Conservation (phyloP, 2,329 filamentous ascomycete genomes). For the Bipolaris cookei region DNA sequence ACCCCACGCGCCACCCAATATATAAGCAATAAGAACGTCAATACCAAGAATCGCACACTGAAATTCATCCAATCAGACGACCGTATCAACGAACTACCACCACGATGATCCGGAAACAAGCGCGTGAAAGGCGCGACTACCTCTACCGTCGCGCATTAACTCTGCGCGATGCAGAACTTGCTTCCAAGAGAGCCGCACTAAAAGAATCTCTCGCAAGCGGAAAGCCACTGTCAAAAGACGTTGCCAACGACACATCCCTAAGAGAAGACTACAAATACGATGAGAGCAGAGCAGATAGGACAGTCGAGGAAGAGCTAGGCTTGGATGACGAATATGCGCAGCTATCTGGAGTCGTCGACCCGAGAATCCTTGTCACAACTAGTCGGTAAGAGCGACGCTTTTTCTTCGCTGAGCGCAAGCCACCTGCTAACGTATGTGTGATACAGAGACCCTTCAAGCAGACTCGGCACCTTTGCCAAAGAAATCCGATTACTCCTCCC, state of each 20-base stretch:
- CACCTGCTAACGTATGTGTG: background rate
- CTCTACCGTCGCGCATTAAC: conserved; percentile 81
- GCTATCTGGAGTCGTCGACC: conserved; percentile 89
- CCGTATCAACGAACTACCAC: background rate
- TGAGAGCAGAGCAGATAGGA: conserved; percentile 75
- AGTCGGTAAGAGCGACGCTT: conserved; percentile 51
- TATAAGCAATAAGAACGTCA: background rate
- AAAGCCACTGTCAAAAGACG: conserved; percentile 78
- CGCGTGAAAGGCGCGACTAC: conserved; percentile 81
- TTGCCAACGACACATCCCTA: conserved; percentile 84
- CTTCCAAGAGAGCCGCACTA: conserved; percentile 86
- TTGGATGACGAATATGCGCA: conserved; percentile 90
- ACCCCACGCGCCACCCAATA: background rate
- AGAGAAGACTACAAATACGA: conserved; percentile 93
- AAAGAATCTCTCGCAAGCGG: conserved; percentile 87
- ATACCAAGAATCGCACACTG: background rate
- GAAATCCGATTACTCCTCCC: conserved; percentile 85
- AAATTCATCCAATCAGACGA: background rate
- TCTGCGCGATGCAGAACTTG: conserved; percentile 80
- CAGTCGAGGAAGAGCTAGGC: conserved; percentile 71
- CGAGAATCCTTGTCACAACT: conserved; percentile 87
- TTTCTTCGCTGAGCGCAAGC: no score
- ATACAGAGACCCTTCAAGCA: conserved; percentile 33
- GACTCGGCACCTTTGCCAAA: conserved; percentile 89
- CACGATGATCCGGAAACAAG: conserved; percentile 59